phyloP scores from a whole-genome alignment of 2,329 filamentous ascomycete genomes.

The Penicillium glabrum region DNA sequence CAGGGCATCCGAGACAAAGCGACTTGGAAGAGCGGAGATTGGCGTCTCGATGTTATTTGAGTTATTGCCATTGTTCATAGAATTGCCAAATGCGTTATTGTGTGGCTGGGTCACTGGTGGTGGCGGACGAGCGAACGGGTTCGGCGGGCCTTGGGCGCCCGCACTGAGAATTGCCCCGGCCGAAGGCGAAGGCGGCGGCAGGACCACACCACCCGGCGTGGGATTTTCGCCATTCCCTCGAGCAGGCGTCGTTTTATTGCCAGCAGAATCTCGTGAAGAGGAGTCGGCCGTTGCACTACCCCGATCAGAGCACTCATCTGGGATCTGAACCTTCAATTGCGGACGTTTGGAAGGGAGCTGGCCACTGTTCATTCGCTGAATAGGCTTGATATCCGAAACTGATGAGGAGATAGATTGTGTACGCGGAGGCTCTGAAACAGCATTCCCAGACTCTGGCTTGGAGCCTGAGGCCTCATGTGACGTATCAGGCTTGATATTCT shows the following conservation, averaged over 20 bases:
- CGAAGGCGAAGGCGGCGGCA: conserved; percentile 91
- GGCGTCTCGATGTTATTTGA: conserved; percentile 65
- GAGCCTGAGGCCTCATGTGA: conserved; percentile 52
- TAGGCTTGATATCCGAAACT: conserved; percentile 69
- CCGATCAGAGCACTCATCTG: conserved; percentile 79
- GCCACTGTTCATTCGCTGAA: conserved; percentile 75
- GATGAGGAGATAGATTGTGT: conserved; percentile 62
- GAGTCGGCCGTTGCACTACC: conserved; percentile 73
- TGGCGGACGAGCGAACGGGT: conserved; percentile 87
- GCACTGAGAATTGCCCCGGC: conserved; percentile 83
- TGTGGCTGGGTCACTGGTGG: conserved; percentile 57
- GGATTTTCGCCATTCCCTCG: conserved; percentile 54
- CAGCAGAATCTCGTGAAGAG: conserved; percentile 60
- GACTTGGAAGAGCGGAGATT: conserved; percentile 87
- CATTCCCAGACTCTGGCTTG: conserved; percentile 61
- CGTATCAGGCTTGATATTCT: conserved; percentile 41
- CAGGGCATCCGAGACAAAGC: conserved; percentile 84
- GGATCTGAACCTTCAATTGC: conserved; percentile 89
- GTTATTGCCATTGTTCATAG: conserved; percentile 12
- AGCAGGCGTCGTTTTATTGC: conserved; percentile 61
- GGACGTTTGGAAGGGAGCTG: conserved; percentile 70
- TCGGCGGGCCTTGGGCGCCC: conserved; percentile 87
- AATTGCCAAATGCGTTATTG: conserved; percentile 43
- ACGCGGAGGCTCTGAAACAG: conserved; percentile 46
- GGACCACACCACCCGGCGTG: conserved; percentile 69